Conservation (phyloP, 805 yeast genomes). For the Komagataella mondaviorum region DNA sequence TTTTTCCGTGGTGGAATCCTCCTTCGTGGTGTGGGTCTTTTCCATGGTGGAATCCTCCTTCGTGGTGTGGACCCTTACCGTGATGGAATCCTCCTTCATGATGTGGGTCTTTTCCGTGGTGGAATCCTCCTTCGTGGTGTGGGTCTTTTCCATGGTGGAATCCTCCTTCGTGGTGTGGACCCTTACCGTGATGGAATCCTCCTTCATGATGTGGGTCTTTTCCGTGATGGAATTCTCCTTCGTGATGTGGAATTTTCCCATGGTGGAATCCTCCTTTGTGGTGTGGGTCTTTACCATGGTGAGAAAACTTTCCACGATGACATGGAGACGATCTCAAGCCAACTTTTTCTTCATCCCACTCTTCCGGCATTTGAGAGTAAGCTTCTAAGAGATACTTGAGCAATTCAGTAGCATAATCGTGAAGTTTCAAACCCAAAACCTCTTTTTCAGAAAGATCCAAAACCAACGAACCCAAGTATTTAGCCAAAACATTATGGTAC, state of each 20-base stretch:
- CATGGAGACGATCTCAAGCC: slow-evolving; percentile 2
- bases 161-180: no score
- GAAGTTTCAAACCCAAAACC: slow-evolving; percentile 25
- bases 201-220: background rate
- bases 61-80: background rate
- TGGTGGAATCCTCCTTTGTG: background rate
- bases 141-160: background rate
- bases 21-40: background rate
- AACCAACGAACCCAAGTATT: slow-evolving; percentile 35
- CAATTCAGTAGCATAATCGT: slow-evolving; percentile 25
- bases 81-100: slow-evolving; percentile 1
- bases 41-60: background rate
- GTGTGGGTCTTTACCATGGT: background rate
- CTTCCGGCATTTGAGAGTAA: slow-evolving; percentile 20
- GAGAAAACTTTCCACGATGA: background rate
- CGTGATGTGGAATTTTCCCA: background rate
- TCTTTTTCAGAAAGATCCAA: slow-evolving; percentile 34
- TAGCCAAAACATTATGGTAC: slow-evolving; percentile 39
- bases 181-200: no score
- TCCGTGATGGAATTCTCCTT: background rate
- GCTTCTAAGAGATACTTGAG: slow-evolving; percentile 23
- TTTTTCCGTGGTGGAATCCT: background rate
- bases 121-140: background rate
- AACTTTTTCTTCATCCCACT: slow-evolving; percentile 18
- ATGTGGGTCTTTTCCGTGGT: background rate